Conservation (phyloP, 176 grass and related monocot species). For the Paspalum vaginatum region DNA sequence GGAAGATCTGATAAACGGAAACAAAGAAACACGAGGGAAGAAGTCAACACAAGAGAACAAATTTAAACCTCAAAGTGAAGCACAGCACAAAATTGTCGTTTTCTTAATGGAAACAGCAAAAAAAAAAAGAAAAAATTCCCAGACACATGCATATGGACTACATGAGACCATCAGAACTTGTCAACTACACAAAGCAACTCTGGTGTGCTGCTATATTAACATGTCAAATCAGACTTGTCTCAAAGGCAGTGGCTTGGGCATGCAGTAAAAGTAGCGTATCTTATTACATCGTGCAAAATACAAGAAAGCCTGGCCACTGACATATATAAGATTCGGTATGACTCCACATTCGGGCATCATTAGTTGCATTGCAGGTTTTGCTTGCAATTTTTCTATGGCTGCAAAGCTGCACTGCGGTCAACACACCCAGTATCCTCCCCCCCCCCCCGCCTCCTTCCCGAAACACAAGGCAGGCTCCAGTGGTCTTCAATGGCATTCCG, state of each 20-base stretch:
- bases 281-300: too few species aligned
- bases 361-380: background rate
- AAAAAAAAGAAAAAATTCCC: background rate
- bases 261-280: too few species aligned
- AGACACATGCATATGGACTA: background rate
- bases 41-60: background rate
- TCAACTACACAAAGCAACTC: background rate
- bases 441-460: too few species aligned
- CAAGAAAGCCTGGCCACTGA: too few species aligned
- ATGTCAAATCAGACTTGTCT: background rate
- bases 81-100: background rate
- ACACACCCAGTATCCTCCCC: too few species aligned
- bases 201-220: background rate
- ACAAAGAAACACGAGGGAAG: constrained; percentile 20
- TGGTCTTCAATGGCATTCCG: constrained; percentile 21
- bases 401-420: background rate
- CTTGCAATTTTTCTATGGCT: background rate
- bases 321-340: background rate
- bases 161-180: background rate
- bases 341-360: background rate
- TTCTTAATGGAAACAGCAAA: background rate
- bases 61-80: background rate
- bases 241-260: background rate
- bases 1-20: constrained; percentile 62
- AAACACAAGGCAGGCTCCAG: too few species aligned